These are phyloP conservation scores for Grosmannia clavigera DNA, from an alignment of 2,329 filamentous ascomycete genomes.

Conservation along the genomic window DNA sequence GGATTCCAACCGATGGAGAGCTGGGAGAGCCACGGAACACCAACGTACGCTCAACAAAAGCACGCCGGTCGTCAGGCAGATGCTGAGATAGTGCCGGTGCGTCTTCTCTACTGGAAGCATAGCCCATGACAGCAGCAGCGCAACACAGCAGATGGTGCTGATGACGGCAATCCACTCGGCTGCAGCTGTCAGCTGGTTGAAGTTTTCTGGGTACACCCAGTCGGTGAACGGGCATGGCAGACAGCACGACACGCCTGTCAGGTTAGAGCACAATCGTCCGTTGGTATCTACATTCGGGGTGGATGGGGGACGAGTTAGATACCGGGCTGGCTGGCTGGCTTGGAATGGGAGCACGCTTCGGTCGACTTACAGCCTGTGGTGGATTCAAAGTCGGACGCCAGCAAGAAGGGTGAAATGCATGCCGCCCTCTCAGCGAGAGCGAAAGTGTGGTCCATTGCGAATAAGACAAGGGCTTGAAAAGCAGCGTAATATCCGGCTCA, in stretches of 20 bases:
- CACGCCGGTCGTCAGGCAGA: conserved; percentile 68
- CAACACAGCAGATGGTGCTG: conserved; percentile 57
- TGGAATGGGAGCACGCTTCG: conserved; percentile 14
- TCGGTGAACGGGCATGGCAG: conserved; percentile 80
- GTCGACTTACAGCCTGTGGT: conserved; percentile 9
- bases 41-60: conserved; percentile 64
- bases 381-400: conserved; percentile 6
- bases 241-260: conserved; percentile 55
- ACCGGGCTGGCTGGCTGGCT: background rate
- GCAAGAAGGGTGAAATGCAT: conserved; percentile 10
- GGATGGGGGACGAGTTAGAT: background rate
- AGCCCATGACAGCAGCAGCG: conserved; percentile 68
- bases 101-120: conserved; percentile 79
- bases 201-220: conserved; percentile 55
- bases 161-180: conserved; percentile 77
- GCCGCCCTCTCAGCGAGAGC: background rate
- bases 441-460: background rate
- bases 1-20: background rate
- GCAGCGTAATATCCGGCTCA: no score
- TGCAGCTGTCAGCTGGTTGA: conserved; percentile 44
- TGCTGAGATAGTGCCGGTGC: conserved; percentile 81
- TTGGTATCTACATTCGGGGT: conserved; percentile 33
- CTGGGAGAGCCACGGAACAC: no score
- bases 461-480: background rate
- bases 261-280: conserved; percentile 40